phyloP scores from a whole-genome alignment of 2,329 filamentous ascomycete genomes.

The Penicillium aurantiogriseum region DNA sequence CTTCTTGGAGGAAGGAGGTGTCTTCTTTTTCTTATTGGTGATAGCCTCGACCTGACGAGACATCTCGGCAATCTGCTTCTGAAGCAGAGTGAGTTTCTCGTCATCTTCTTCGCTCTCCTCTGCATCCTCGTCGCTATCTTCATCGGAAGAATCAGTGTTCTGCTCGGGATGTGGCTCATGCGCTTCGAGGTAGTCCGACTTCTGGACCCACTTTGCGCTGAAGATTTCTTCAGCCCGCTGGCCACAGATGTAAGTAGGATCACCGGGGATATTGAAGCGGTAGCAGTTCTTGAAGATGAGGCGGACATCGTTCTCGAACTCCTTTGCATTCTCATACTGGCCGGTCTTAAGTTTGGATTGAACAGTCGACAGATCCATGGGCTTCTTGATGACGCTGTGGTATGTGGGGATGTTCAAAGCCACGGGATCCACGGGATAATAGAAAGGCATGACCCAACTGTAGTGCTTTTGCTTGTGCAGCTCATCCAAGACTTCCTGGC shows the following conservation, averaged over 20 bases:
- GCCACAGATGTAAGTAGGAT: conserved; percentile 70
- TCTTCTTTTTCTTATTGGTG: conserved; percentile 59
- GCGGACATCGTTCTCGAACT: conserved; percentile 79
- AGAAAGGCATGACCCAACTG: conserved; percentile 69
- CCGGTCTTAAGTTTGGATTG: conserved; percentile 71
- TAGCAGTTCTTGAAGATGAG: conserved; percentile 88
- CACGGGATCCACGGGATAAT: conserved; percentile 85
- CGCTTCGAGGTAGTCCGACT: conserved; percentile 75
- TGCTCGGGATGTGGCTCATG: conserved; percentile 67
- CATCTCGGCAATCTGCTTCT: conserved; percentile 71
- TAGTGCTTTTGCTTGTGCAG: conserved; percentile 72
- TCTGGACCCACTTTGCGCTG: conserved; percentile 71
- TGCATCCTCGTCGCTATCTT: conserved; percentile 70
- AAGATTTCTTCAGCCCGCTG: conserved; percentile 73
- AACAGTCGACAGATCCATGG: conserved; percentile 91
- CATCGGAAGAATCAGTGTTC: conserved; percentile 64
- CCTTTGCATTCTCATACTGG: conserved; percentile 76
- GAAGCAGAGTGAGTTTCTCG: conserved; percentile 62
- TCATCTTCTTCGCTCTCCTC: conserved; percentile 65
- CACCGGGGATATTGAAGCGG: conserved; percentile 81
- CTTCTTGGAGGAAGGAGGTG: conserved; percentile 54
- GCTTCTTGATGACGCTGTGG: conserved; percentile 89
- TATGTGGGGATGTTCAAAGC: conserved; percentile 92
- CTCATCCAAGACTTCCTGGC: conserved; percentile 76
- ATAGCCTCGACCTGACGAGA: conserved; percentile 62